These are phyloP conservation scores for Plenodomus tracheiphilus DNA, from an alignment of 2,329 filamentous ascomycete species.

Conservation along the genomic window DNA sequence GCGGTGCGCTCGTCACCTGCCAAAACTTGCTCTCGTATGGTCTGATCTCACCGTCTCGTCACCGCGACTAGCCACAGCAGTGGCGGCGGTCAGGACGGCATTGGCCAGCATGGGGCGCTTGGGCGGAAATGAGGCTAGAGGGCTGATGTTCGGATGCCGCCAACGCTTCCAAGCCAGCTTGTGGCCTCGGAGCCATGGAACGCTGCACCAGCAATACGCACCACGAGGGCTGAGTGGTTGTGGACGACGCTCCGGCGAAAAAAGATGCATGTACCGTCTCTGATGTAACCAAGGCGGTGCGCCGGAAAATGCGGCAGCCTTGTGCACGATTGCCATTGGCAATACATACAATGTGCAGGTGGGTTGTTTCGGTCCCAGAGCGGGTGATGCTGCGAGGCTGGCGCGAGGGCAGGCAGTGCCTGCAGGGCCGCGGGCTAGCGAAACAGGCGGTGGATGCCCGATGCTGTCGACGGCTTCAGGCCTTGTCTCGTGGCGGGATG, in stretches of 20 bases:
- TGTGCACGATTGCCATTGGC: not conserved
- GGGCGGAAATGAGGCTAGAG: slow-evolving; percentile 17
- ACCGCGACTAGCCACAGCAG: slow-evolving; percentile 9
- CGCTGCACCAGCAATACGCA: slow-evolving; percentile 20
- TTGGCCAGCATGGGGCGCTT: slow-evolving; percentile 10
- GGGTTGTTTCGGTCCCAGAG: not conserved
- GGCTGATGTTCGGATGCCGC: not conserved
- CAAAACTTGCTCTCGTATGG: slow-evolving; percentile 3
- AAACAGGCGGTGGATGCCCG: not conserved
- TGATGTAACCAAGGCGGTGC: not conserved
- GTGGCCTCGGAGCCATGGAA: slow-evolving; percentile 10
- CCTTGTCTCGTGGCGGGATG: not conserved
- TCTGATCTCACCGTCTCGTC: slow-evolving; percentile 12
- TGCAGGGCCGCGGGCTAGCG: no score
- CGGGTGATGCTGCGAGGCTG: not conserved
- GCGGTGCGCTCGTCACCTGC: slow-evolving; percentile 3
- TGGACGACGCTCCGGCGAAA: slow-evolving; percentile 6
- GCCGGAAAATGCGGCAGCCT: slow-evolving; percentile 20
- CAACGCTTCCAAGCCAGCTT: slow-evolving; percentile 8
- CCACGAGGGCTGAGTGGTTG: slow-evolving; percentile 10
- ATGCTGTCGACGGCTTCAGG: not conserved
- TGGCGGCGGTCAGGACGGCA: slow-evolving; percentile 15
- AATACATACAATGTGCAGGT: not conserved
- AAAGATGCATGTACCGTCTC: slow-evolving; percentile 3
- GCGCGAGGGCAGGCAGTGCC: no score